Evolutionary conservation across 257 asterid species (phyloP), one percentile per base, ranked within the genome.

Genomic region (Jacaranda mimosifolia): DNA sequence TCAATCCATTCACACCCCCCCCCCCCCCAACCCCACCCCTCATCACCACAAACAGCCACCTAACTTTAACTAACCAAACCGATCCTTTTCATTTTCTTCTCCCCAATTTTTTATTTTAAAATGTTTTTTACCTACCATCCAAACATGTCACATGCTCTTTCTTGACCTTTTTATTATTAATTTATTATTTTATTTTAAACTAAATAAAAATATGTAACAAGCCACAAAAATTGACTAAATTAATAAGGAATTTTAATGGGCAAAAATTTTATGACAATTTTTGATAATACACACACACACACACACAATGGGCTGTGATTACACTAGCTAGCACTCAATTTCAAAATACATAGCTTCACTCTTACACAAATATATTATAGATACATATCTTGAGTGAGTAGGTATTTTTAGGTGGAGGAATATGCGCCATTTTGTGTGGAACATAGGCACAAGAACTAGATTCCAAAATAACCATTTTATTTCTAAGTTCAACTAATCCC

Each of bases 111-210:
- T 68, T 52, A 13, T 67, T 75, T 55, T 71, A 6, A 42, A 38
- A 8, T 67, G 21, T 53, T 78, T 68, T 74, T 76, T 79, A 70
- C 89, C 87, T 76, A 85, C 89, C 86, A 82, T 82, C 89, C 90
- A 81, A 81, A 84, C 92, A 86, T 71, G 84, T 72, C 90, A 86
- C 92, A 88, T 84, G 89, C 77, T 68, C 85, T 74, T 62, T 65
- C 80, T 49, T 64, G 3, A 51, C 68, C 45, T 51, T 48, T 66
- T 53, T 64, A 26, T 21, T 15, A 3, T 42, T 42, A 42, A 40
- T 35, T 18, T 43, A 53, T 38, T 32, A 9, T 21, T 36, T 36
- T 36, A 9, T 40, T 65, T 67, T 45, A 42, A 40, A 7, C 13
- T 9, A 0, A 11, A 17, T 2, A 68, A 18, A 10, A 9, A 12